A percentile compares a stretch with the other conserved stretches of the same genome.
Evolutionary conservation across 2,329 filamentous ascomycete species (phyloP).

Genomic region (Fusarium sp.): DNA sequence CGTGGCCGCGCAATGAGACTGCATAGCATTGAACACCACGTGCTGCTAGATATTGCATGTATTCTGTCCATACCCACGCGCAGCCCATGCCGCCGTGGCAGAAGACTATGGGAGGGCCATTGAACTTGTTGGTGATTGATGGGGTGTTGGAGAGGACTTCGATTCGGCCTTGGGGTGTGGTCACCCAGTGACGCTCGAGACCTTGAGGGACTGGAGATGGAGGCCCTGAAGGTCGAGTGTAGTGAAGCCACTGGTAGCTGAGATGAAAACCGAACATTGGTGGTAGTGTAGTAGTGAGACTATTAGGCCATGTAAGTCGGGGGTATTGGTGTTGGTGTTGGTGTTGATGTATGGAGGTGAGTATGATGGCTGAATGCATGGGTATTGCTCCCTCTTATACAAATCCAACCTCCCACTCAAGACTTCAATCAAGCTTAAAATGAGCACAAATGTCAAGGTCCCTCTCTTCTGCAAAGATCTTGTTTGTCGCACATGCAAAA

Average conservation of each 20-base stretch:
- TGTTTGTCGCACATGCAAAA: constrained; percentile 7
- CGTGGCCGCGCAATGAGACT: constrained; percentile 62
- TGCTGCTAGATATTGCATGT: constrained; percentile 58
- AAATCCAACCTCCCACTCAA: not conserved
- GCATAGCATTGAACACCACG: constrained; percentile 60
- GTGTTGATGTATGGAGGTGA: not conserved
- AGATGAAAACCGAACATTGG: constrained; percentile 41
- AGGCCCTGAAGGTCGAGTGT: constrained; percentile 35
- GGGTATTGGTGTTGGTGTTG: not conserved
- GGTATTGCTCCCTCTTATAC: constrained; percentile 11
- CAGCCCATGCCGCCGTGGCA: constrained; percentile 64
- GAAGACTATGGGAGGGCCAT: constrained; percentile 56
- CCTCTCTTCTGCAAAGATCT: not conserved
- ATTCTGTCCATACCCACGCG: constrained; percentile 62
- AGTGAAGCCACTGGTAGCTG: constrained; percentile 41
- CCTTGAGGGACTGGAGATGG: constrained; percentile 45
- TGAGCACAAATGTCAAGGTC: not conserved
- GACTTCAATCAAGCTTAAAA: not conserved
- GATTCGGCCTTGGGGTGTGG: constrained; percentile 55
- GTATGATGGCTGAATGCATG: not conserved
- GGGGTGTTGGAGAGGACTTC: constrained; percentile 58
- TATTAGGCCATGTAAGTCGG: not conserved
- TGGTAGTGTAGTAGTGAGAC: not conserved
- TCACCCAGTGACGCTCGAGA: constrained; percentile 55
- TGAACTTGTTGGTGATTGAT: constrained; percentile 1